Evolutionary conservation across 495 filamentous ascomycete species (phyloP), one percentile per base, ranked within the genome.

Genomic region (Annulohypoxylon moriforme): DNA sequence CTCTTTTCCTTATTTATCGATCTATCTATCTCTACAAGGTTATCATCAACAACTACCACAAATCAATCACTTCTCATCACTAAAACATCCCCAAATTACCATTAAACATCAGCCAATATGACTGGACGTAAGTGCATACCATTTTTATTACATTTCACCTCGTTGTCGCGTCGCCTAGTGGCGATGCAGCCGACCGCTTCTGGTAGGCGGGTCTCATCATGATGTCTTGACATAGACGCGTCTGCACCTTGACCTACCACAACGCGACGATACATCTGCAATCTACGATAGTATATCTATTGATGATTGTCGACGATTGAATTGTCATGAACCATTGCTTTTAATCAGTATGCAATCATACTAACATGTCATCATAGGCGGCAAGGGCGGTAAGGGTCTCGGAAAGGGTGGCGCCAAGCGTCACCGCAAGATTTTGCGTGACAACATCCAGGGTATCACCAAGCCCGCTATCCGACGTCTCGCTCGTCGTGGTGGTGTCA

Each of bases 381-480:
- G 93, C 81, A 97, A 97, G 86, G 94, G 94, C 82, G 94, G 94
- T 82, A 98, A 98, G 86, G 94, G 94, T 80, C 94, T 97, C 76
- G 94, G 95, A 75, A 90, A 90, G 86, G 88, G 88, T 63, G 88
- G 88, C 76, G 88, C 88, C 87, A 98, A 98, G 92, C 94, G 94
- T 84, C 94, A 97, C 84, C 91, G 96, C 77, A 99, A 98, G 91
- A 98, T 99, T 86, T 89, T 99, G 81, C 93, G 95, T 81, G 95
- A 98, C 91, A 98, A 98, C 91, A 97, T 98, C 82, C 95, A 98
- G 81, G 96, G 96, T 88, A 99, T 99, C 85, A 99, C 96, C 83
- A 99, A 99, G 93, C 96, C 96, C 82, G 96, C 96, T 81, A 99
- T 99, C 87, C 94, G 96, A 82, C 96, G 96, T 96, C 96, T 99